phyloP scores from a whole-genome alignment of 768 basidiomycete species.

The Tephrocybe rancida region DNA sequence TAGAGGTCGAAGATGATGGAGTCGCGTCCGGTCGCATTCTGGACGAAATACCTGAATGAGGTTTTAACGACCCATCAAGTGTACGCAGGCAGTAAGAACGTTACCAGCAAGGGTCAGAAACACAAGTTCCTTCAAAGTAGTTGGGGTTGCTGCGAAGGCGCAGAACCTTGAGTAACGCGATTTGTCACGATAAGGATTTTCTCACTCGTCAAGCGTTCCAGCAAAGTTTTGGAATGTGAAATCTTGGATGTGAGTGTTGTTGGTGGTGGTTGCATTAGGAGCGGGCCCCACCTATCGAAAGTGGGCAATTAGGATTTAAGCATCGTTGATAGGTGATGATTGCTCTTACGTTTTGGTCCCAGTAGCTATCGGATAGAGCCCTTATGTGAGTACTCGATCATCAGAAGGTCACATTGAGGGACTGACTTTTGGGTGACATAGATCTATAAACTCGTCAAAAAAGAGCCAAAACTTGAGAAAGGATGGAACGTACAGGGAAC shows the following conservation, averaged over 20 bases:
- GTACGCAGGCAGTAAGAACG: not conserved
- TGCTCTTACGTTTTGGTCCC: conserved; percentile 54
- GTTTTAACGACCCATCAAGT: not conserved
- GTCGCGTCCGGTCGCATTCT: conserved; percentile 59
- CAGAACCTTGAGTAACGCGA: not conserved
- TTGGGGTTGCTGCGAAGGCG: conserved; percentile 30
- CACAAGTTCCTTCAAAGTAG: conserved; percentile 60
- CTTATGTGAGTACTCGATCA: not conserved
- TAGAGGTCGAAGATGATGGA: conserved; percentile 61
- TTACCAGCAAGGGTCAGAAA: conserved; percentile 62
- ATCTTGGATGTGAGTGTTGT: conserved; percentile 59
- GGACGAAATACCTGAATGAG: conserved; percentile 42
- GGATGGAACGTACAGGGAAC: conserved; percentile 48
- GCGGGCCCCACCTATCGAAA: conserved; percentile 34
- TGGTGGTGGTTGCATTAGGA: conserved; percentile 44
- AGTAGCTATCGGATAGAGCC: conserved; percentile 44
- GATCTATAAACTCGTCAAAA: conserved; percentile 36
- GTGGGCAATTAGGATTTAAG: not conserved
- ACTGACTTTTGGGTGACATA: conserved; percentile 64
- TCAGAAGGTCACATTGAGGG: not conserved
- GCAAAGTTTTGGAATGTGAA: conserved; percentile 57
- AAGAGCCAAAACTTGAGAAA: not conserved
- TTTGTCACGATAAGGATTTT: not conserved
- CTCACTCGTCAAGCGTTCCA: conserved; percentile 53
- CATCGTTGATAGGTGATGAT: conserved; percentile 16